Percentiles rank a stretch among this genome's conserved stretches.
phyloP scores from a whole-genome alignment of 495 filamentous ascomycete species.

The Tuber brumale region DNA sequence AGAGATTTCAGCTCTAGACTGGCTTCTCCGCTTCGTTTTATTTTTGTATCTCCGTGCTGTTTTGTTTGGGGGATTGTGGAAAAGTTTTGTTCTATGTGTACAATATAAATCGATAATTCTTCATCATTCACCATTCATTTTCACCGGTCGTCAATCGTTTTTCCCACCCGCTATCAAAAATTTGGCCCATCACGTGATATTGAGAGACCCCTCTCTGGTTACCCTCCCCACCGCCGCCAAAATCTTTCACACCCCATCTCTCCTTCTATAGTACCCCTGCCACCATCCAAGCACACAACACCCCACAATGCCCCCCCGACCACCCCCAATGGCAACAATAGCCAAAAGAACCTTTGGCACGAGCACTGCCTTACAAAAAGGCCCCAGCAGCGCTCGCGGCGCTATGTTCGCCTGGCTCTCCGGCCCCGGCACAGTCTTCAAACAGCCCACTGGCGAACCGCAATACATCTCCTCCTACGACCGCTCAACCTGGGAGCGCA shows the following conservation, averaged over 20 bases:
- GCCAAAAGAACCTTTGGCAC: not conserved
- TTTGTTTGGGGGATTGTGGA: not conserved
- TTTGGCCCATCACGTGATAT: not conserved
- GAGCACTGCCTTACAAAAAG: not conserved
- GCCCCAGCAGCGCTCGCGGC: constrained; percentile 42
- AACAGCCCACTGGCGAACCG: constrained; percentile 54
- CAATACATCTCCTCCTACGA: constrained; percentile 59
- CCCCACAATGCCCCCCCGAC: not conserved
- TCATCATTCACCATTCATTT: not conserved
- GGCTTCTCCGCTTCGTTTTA: not conserved
- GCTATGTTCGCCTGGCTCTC: constrained; percentile 64
- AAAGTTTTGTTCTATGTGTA: not conserved
- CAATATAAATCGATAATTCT: not conserved
- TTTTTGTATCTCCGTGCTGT: not conserved
- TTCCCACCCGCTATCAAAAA: not conserved
- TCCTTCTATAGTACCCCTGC: no score
- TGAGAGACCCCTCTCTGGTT: not conserved
- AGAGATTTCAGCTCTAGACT: constrained; percentile 75
- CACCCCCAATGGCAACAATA: not conserved
- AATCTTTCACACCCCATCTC: not conserved
- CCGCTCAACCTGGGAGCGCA: constrained; percentile 36
- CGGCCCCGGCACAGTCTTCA: constrained; percentile 52
- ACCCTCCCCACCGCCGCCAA: not conserved
- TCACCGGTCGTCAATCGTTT: not conserved
- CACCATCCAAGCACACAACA: not conserved